Base-by-base conservation (phyloP, 164 flowering plant genomes). In the Piper longum region DNA sequence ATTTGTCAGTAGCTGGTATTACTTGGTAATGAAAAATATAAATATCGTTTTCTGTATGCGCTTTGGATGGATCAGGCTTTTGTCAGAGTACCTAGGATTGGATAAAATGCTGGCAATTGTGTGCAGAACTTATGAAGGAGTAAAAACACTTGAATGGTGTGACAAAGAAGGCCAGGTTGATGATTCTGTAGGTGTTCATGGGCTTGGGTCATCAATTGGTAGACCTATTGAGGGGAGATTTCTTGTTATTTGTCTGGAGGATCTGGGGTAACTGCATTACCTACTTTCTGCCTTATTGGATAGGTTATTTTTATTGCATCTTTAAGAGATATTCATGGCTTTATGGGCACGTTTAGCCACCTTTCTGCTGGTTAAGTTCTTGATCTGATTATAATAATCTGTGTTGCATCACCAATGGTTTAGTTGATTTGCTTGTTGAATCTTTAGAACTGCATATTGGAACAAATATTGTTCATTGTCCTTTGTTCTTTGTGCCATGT, bases 51-150 rank as follows among this genome's bases (percentile, higher is more conserved):
- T 48, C 52, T 9, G 9, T 48, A 14, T 9, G 2, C 36, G 7
- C 16, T 26, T 57, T 41, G 60, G 41, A 62, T 41, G 60, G 41
- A 62, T 60, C 80, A 91, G 98, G 80, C 74, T 84, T 71, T 75
- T 91, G 36, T 79, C 96, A 7, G 91, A 87, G 77, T 89, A 83
- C 68, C 66, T 91, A 65, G 98, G 98, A 62, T 43, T 76, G 70
- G 78, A 82, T 42, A 82, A 63, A 14, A 89, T 92, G 95, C 68
- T 82, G 69, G 88, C 87, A 62, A 67, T 88, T 69, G 96, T 92
- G 36, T 88, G 98, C 81, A 82, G 74, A 71, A 85, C 86, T 13
- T 74, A 45, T 62, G 83, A 85, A 64, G 82, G 85, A 51, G 79
- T 83, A 16, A 82, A 82, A 76, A 82, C 88, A 73, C 77, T 88